Conservation (phyloP, 1,284 basidiomycete genomes). For the Inonotus obliquus region DNA sequence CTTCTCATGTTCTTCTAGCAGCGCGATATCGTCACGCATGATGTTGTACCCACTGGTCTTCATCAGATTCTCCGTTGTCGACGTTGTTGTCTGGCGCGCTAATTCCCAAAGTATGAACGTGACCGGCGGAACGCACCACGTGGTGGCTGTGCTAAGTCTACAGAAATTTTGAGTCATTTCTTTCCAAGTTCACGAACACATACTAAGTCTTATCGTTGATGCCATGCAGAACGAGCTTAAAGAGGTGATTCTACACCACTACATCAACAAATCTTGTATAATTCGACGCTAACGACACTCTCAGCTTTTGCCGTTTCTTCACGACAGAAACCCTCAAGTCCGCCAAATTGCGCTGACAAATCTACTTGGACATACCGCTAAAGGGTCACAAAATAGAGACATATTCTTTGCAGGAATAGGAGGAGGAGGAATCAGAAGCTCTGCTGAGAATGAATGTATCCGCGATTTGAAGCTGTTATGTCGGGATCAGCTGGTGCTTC, state of each 20-base stretch:
- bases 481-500: conserved; percentile 73
- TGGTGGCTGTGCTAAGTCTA: conserved; percentile 8
- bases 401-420: conserved; percentile 68
- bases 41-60: conserved; percentile 52
- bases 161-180: background rate
- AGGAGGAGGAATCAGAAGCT: conserved; percentile 50
- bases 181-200: background rate
- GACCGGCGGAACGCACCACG: conserved; percentile 1
- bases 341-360: conserved; percentile 84
- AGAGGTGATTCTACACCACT: conserved; percentile 2
- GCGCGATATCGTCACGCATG: conserved; percentile 51
- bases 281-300: background rate
- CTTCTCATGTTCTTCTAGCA: conserved; percentile 52
- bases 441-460: conserved; percentile 65
- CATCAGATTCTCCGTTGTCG: conserved; percentile 7
- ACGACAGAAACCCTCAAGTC: conserved; percentile 84
- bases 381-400: conserved; percentile 62
- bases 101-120: background rate
- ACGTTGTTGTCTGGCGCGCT: background rate
- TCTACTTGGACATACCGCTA: conserved; percentile 75
- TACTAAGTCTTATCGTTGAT: background rate
- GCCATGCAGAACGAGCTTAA: background rate
- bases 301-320: conserved; percentile 81
- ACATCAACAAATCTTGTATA: background rate
- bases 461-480: conserved; percentile 81